phyloP scores from a whole-genome alignment of 2,329 filamentous ascomycete species.

The Botrytis paeoniae region DNA sequence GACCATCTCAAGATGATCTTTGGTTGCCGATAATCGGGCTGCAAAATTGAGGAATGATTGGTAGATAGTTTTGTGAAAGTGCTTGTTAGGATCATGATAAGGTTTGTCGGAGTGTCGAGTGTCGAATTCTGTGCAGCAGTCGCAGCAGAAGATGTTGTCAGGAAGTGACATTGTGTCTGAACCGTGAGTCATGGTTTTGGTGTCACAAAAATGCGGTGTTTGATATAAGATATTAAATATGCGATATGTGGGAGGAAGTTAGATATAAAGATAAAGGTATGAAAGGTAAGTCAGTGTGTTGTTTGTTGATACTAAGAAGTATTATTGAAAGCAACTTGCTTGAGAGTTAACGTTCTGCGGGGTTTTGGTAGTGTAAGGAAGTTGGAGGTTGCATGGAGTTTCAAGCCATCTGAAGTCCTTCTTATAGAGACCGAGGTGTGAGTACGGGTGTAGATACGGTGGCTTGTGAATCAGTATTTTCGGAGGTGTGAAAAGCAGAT shows the following conservation, averaged over 20 bases:
- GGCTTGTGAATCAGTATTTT: slow-evolving; percentile 7
- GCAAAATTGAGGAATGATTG: slow-evolving; percentile 18
- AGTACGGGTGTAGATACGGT: neutral
- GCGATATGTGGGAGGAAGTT: neutral
- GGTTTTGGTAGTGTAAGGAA: neutral
- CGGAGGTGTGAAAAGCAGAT: neutral
- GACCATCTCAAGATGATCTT: neutral
- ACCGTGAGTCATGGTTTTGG: slow-evolving; percentile 6
- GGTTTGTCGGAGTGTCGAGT: slow-evolving; percentile 16
- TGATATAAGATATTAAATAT: neutral
- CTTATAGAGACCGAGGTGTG: slow-evolving; percentile 1
- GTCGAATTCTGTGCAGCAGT: neutral
- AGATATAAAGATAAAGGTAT: neutral
- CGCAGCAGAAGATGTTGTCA: slow-evolving; percentile 19
- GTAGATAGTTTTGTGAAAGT: slow-evolving; percentile 16
- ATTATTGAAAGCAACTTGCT: neutral
- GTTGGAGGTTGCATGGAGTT: neutral
- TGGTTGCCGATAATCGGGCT: slow-evolving; percentile 1
- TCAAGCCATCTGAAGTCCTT: neutral
- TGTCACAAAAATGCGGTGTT: slow-evolving; percentile 2
- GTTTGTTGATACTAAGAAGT: neutral
- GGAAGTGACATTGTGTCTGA: neutral
- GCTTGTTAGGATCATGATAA: slow-evolving; percentile 18
- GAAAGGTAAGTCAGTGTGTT: neutral
- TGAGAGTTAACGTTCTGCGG: neutral